Evolutionary conservation across 2,329 filamentous ascomycete species (phyloP).

Genomic region (Leptographium wingfieldii): DNA sequence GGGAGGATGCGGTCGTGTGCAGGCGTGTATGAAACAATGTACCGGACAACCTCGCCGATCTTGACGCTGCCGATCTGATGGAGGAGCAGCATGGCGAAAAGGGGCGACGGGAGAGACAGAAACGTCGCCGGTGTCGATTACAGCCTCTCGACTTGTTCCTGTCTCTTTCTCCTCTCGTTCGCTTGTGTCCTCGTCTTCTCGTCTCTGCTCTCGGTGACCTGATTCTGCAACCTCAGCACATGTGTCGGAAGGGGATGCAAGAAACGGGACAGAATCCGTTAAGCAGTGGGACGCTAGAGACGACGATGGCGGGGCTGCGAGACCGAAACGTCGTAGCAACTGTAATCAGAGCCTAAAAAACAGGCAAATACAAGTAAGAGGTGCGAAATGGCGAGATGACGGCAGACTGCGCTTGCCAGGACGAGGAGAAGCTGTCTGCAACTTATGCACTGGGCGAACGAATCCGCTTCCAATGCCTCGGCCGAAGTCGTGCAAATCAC

Average conservation of each 20-base stretch:
- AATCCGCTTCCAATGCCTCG: too few species aligned
- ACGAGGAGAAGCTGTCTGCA: too few species aligned
- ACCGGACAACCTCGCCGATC: conserved; percentile 87
- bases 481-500: too few species aligned
- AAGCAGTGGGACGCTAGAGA: too few species aligned
- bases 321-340: too few species aligned
- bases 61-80: conserved; percentile 87
- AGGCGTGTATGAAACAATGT: conserved; percentile 84
- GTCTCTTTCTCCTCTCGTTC: background rate
- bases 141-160: background rate
- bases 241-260: background rate
- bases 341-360: too few species aligned
- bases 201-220: background rate
- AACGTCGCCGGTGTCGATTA: background rate
- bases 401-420: too few species aligned
- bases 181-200: background rate
- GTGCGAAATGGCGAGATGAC: too few species aligned
- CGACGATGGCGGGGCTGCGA: too few species aligned
- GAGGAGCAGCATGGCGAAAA: conserved; percentile 63
- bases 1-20: conserved; percentile 81
- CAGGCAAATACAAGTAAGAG: too few species aligned
- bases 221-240: background rate
- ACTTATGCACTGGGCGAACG: too few species aligned
- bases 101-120: background rate
- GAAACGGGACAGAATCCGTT: too few species aligned